Percentiles rank a stretch among this genome's conserved stretches.
These are phyloP conservation scores for Kwoniella bestiolae DNA, from an alignment of 768 basidiomycete species.

Conservation along the genomic window DNA sequence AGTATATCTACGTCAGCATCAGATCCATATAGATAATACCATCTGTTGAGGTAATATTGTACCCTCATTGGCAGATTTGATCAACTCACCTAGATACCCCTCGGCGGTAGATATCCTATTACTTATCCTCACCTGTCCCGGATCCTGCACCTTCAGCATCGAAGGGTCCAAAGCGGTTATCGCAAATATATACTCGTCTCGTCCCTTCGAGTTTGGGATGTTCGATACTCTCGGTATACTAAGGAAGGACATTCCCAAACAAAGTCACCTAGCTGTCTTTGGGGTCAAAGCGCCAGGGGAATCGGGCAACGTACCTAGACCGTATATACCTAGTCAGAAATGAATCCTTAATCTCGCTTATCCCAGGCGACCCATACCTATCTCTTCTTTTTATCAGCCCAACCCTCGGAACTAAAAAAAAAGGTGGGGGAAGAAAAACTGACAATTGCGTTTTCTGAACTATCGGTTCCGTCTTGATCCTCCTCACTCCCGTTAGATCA, in stretches of 20 bases:
- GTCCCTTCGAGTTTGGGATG: conserved; percentile 6
- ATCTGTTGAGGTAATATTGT: too few species aligned
- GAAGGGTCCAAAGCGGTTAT: conserved; percentile 44
- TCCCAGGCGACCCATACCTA: conserved; percentile 39
- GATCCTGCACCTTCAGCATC: conserved; percentile 21
- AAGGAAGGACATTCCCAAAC: background rate
- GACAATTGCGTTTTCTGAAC: conserved; percentile 53
- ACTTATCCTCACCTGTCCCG: conserved; percentile 23
- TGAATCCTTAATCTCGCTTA: conserved; percentile 29
- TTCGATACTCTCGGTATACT: conserved; percentile 31
- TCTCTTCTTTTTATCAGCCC: too few species aligned
- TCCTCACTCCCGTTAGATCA: conserved; percentile 38
- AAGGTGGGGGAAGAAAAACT: conserved; percentile 3
- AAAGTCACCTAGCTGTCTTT: too few species aligned
- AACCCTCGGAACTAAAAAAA: background rate
- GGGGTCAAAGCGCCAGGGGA: background rate
- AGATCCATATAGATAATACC: background rate
- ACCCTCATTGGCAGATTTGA: background rate
- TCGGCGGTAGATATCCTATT: conserved; percentile 41
- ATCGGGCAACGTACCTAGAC: conserved; percentile 21
- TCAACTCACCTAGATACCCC: conserved; percentile 45
- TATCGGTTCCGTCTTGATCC: conserved; percentile 52
- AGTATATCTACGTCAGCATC: background rate
- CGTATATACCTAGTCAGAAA: conserved; percentile 43
- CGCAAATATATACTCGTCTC: conserved; percentile 48